phyloP scores from a whole-genome alignment of 345 rosid genomes.

The Brassica rapa region DNA sequence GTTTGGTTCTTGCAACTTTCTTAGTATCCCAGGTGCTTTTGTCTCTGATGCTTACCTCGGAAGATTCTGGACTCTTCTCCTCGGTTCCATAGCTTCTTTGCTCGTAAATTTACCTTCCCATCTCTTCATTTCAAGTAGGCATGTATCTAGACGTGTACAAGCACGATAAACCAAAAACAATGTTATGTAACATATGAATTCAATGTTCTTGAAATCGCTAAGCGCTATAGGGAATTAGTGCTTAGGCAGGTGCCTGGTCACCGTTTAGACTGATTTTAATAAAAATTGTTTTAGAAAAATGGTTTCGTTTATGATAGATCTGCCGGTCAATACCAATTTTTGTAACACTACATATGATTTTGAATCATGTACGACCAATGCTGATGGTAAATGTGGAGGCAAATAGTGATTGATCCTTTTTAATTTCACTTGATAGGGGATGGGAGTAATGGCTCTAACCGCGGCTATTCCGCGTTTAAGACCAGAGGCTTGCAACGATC shows the following conservation, averaged over 20 bases:
- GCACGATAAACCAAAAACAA: neutral
- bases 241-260: no score
- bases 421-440: conserved; percentile 48
- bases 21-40: conserved; percentile 63
- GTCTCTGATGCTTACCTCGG: conserved; percentile 66
- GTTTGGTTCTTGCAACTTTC: conserved; percentile 61
- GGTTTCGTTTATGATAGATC: no score
- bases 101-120: conserved; percentile 41
- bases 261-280: no score
- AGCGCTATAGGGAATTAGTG: no score
- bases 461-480: conserved; percentile 49
- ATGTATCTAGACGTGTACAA: neutral
- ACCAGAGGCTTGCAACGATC: conserved; percentile 48
- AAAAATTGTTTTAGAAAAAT: no score
- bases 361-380: neutral
- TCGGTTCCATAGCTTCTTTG: conserved; percentile 55
- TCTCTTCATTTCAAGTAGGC: neutral
- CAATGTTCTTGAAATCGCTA: no score
- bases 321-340: no score
- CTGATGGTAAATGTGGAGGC: neutral
- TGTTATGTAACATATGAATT: neutral
- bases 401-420: neutral
- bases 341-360: no score
- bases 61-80: conserved; percentile 58
- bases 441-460: conserved; percentile 58